Base-by-base conservation (phyloP, 2,329 filamentous ascomycete genomes). In the Cladosporium sp. region DNA sequence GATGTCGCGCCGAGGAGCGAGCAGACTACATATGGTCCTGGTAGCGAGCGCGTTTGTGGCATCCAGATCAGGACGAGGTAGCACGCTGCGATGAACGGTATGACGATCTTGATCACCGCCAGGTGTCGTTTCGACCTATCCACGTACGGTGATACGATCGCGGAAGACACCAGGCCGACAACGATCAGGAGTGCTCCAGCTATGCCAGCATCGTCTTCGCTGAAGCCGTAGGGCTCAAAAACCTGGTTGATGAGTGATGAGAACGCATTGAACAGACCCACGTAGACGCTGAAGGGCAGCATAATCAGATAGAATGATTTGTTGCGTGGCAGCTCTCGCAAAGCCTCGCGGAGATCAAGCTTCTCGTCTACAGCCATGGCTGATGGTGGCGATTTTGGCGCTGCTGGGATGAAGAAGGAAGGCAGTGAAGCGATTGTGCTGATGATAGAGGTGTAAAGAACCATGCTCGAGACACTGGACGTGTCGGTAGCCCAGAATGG, bases 211-310 rank as follows among this genome's bases (percentile, higher is more conserved):
- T 97, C 85, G 69, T 90, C 89, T 76, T 96, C 90, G 66, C 82
- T 85, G 84, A 92, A 96, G 72, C 88, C 91, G 79, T 97, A 94
- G 0, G 95, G 95, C 46, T 86, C 82, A 69, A 98, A 86, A 75
- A 98, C 91, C 76, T 97, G 94, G 80, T 94, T 96, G 11, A 98
- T 84, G 1, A 98, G 86, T 1, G 91, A 91, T 58, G 93, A 96
- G 70, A 93, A 83, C 70, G 90, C 90, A 83, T 98, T 98, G 88
- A 99, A 99, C 81, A 95, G 89, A 72, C 91, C 93, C 67, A 97
- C 91, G 77, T 93, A 97, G 72, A 93, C 79, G 69, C 86, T 81
- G 79, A 94, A 98, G n/a, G 93, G 89, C 66, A 93, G 73, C 67
- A 93, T 81, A 69, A 97, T 79, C 68, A 97, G 85, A 85, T 89